Percentiles rank a stretch among this genome's conserved stretches.
Conservation (phyloP, 768 basidiomycete species). For the Podaxis carcinomalis region DNA sequence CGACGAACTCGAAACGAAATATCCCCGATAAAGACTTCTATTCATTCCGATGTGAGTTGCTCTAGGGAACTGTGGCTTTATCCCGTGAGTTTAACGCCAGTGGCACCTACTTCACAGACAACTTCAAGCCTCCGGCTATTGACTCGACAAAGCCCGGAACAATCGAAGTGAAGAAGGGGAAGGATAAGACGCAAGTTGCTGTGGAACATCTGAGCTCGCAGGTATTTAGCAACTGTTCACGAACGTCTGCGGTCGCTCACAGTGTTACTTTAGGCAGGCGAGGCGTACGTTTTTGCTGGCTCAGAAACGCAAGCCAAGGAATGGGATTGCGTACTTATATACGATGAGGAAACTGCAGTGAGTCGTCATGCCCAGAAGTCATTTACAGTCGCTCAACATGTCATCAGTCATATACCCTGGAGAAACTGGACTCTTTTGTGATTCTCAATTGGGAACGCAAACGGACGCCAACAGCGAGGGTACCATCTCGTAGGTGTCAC, state of each 20-base stretch:
- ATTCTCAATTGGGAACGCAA: constrained; percentile 51
- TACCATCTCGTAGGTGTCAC: constrained; percentile 30
- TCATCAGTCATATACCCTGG: constrained; percentile 62
- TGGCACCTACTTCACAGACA: constrained; percentile 39
- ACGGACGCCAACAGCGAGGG: constrained; percentile 20
- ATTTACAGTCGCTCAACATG: constrained; percentile 11
- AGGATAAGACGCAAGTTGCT: constrained; percentile 46
- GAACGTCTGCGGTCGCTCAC: not conserved
- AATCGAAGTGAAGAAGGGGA: constrained; percentile 54
- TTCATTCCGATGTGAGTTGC: constrained; percentile 66
- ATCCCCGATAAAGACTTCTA: constrained; percentile 68
- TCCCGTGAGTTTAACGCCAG: not conserved
- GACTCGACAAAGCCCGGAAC: constrained; percentile 62
- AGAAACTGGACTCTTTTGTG: constrained; percentile 69
- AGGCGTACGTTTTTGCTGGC: constrained; percentile 55
- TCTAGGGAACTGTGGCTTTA: not conserved
- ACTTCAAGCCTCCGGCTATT: constrained; percentile 71
- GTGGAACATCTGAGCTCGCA: constrained; percentile 66
- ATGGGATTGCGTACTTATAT: constrained; percentile 74
- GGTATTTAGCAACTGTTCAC: constrained; percentile 29
- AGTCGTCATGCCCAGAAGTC: constrained; percentile 1
- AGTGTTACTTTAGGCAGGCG: constrained; percentile 34
- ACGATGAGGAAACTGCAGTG: constrained; percentile 71
- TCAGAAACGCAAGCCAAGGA: constrained; percentile 58
- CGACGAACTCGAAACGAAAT: constrained; percentile 35